These are phyloP conservation scores for Wickerhamomyces sydowiorum DNA, from an alignment of 805 yeast genomes.

Conservation along the genomic window DNA sequence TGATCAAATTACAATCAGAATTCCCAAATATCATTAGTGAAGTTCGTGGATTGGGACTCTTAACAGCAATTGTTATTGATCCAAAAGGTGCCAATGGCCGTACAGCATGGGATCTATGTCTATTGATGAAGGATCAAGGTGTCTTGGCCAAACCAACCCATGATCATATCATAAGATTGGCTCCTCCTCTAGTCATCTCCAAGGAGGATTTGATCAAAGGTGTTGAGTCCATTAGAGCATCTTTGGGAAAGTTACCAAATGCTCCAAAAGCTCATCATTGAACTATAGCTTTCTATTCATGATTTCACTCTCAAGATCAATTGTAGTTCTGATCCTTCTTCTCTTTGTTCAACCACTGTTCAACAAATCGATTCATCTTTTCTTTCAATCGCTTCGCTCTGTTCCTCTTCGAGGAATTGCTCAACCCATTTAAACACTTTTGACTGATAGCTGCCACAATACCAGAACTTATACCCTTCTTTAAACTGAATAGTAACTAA, in stretches of 20 bases:
- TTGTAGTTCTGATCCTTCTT: neutral
- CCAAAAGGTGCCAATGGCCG: slow-evolving; percentile 77
- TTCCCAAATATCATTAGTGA: slow-evolving; percentile 51
- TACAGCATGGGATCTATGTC: slow-evolving; percentile 94
- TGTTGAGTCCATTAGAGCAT: slow-evolving; percentile 60
- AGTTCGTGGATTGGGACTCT: slow-evolving; percentile 67
- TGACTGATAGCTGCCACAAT: too few relatives aligned
- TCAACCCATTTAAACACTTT: too few relatives aligned
- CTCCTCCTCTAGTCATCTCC: slow-evolving; percentile 91
- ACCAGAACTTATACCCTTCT: too few relatives aligned
- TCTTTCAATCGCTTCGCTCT: too few relatives aligned
- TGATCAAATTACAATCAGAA: slow-evolving; percentile 45
- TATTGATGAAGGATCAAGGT: slow-evolving; percentile 83
- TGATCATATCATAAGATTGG: slow-evolving; percentile 90
- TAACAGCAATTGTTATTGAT: slow-evolving; percentile 90
- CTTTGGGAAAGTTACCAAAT: slow-evolving; percentile 33
- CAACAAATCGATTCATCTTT: too few relatives aligned
- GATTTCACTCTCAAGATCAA: neutral
- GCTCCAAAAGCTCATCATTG: neutral
- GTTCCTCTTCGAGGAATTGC: too few relatives aligned
- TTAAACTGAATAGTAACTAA: too few relatives aligned
- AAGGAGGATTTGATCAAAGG: slow-evolving; percentile 83
- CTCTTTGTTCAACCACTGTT: too few relatives aligned
- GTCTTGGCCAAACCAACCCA: slow-evolving; percentile 96
- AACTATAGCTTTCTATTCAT: too few relatives aligned